phyloP scores from a whole-genome alignment of 2,329 filamentous ascomycete genomes.

The Paecilomyces dactylethromorphus region DNA sequence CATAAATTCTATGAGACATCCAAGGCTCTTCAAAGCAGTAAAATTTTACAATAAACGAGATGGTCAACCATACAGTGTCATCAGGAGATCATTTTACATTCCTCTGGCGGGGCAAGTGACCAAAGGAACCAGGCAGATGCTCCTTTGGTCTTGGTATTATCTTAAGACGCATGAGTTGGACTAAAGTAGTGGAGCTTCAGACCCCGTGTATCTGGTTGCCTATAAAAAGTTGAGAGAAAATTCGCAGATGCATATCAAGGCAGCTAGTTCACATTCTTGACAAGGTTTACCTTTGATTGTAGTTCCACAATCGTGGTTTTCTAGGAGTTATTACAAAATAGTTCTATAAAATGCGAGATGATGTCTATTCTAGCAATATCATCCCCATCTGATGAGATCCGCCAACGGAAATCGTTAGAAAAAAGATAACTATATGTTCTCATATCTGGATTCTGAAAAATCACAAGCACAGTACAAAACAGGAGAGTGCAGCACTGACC shows the following conservation, averaged over 20 bases:
- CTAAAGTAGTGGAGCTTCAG: too few relatives aligned
- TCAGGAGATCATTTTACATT: background rate
- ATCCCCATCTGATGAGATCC: background rate
- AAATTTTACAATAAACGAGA: background rate
- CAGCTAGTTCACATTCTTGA: background rate
- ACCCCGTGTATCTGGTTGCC: background rate
- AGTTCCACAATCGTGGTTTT: background rate
- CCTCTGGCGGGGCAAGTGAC: background rate
- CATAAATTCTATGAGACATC: background rate
- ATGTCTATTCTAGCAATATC: background rate
- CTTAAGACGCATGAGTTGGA: too few relatives aligned
- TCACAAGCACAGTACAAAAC: background rate
- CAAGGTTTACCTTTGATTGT: background rate
- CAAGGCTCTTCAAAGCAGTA: background rate
- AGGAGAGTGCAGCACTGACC: background rate
- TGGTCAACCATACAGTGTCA: background rate
- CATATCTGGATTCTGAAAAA: background rate
- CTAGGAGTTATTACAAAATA: background rate
- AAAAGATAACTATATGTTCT: background rate
- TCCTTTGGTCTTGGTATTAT: too few relatives aligned
- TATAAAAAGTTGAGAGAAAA: background rate
- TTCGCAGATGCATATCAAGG: background rate
- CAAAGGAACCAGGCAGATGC: background rate
- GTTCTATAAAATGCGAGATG: background rate
- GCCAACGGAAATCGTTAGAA: background rate